phyloP scores from a whole-genome alignment of 1,284 basidiomycete species.

The Malassezia japonica region DNA sequence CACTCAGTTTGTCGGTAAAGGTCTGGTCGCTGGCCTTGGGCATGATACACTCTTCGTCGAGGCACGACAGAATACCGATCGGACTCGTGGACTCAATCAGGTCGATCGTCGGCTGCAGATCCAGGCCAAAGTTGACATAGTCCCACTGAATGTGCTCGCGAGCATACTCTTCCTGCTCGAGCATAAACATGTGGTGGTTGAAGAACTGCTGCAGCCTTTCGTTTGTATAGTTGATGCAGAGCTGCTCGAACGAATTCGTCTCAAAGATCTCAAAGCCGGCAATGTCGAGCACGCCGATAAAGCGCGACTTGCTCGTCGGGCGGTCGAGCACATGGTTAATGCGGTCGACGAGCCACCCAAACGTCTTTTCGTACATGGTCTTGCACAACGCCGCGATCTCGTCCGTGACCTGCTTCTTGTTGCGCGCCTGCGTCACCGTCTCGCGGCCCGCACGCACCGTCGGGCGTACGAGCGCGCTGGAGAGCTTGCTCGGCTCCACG shows the following conservation, averaged over 20 bases:
- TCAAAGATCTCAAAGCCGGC: slow-evolving; percentile 90
- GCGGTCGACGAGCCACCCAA: slow-evolving; percentile 82
- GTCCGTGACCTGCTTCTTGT: slow-evolving; percentile 80
- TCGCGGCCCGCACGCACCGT: slow-evolving; percentile 88
- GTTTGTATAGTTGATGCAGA: slow-evolving; percentile 98
- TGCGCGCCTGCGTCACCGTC: slow-evolving; percentile 89
- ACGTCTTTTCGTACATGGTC: slow-evolving; percentile 94
- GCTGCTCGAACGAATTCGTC: slow-evolving; percentile 70
- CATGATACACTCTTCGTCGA: slow-evolving; percentile 99
- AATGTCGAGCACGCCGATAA: slow-evolving; percentile 98
- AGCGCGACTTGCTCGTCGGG: slow-evolving; percentile 77
- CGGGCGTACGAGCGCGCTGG: slow-evolving; percentile 58
- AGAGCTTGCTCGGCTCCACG: slow-evolving; percentile 79
- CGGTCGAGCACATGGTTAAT: slow-evolving; percentile 90
- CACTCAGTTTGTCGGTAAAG: slow-evolving; percentile 76
- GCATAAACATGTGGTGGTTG: slow-evolving; percentile 99
- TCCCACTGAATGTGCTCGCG: slow-evolving; percentile 97
- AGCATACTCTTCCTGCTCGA: slow-evolving; percentile 97
- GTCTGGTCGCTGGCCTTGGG: slow-evolving; percentile 90
- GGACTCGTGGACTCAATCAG: slow-evolving; percentile 68
- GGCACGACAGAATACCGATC: slow-evolving; percentile 82
- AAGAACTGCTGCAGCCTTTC: slow-evolving; percentile 49
- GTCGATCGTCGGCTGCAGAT: slow-evolving; percentile 96
- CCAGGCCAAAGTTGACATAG: slow-evolving; percentile 95
- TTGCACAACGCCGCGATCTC: slow-evolving; percentile 88